These are phyloP conservation scores for Annulohypoxylon nitens DNA, from an alignment of 495 filamentous ascomycete species.

Conservation along the genomic window DNA sequence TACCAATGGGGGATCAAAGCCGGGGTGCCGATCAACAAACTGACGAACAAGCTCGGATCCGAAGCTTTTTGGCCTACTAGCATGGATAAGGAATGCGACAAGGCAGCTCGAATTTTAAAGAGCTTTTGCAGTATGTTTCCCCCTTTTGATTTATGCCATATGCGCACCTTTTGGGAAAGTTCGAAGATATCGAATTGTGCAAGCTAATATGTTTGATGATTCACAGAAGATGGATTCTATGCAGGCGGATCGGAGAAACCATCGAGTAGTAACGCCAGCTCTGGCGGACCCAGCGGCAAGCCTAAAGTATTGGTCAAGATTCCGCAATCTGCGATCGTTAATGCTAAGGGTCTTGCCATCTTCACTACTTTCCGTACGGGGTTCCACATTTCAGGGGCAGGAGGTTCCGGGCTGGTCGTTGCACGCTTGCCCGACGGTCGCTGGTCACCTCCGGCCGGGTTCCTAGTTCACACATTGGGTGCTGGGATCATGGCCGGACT, in stretches of 20 bases:
- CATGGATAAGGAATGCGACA: conserved; percentile 84
- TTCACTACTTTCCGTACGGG: conserved; percentile 89
- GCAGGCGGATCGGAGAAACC: conserved; percentile 24
- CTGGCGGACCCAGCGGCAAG: conserved; percentile 28
- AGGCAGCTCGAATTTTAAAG: conserved; percentile 82
- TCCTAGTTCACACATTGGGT: conserved; percentile 80
- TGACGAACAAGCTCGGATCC: conserved; percentile 78
- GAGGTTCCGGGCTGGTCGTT: conserved; percentile 79
- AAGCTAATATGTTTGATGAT: conserved; percentile 27
- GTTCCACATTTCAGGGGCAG: conserved; percentile 83
- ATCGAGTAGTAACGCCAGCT: conserved; percentile 9
- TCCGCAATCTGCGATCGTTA: conserved; percentile 74
- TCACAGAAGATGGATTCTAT: conserved; percentile 62
- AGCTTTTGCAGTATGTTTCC: conserved; percentile 76
- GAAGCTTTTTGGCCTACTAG: conserved; percentile 87
- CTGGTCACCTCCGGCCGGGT: conserved; percentile 86
- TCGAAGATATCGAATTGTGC: background rate
- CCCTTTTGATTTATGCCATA: background rate
- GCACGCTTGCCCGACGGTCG: conserved; percentile 75
- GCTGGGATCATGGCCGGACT: conserved; percentile 83
- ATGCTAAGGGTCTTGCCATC: conserved; percentile 81
- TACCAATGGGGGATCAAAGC: conserved; percentile 50
- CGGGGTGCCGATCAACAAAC: conserved; percentile 77
- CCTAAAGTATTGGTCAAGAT: conserved; percentile 73
- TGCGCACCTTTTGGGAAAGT: background rate